Base-by-base conservation (phyloP, 2,329 filamentous ascomycete species). In the Diaporthe velutina region DNA sequence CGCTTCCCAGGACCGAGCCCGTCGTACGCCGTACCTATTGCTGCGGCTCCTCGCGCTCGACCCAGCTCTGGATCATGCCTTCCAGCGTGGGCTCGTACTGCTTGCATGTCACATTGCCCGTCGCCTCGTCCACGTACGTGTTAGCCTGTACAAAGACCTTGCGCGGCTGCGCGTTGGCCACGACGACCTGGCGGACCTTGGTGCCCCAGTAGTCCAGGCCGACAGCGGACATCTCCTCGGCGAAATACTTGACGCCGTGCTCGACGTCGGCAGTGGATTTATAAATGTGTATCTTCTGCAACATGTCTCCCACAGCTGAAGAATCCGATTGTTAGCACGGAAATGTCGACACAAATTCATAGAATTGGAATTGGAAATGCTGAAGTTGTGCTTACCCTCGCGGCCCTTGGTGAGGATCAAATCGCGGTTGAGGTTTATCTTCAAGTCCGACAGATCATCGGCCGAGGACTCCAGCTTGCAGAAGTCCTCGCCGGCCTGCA, bases 131-230 rank as follows among this genome's bases (percentile, higher is more conserved):
- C 54, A 97, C 81, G 73, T 92, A 89, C 0, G 96, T 98, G 83
- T 98, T 98, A 75, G 95, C 95, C 86, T 98, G 96, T 71, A 98
- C 95, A 85, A 98, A 98, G 58, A 98, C 93, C 87, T 96, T 96
- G 75, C 94, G 87, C n/a, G 94, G 94, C 84, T 94, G 93, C 86
- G 95, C 95, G 84, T 94, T 94, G 79, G 89, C 87, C 55, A 96
- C 84, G 33, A 96, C 94, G 75, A 94, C 90, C 61, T 93, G 91
- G 73, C 96, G 89, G 35, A 98, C 91, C 84, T 93, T 93, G 77
- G 90, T 91, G 73, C 93, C 95, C 90, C 95, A 98, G 86, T 94
- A 98, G 52, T 94, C 93, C 70, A 91, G 85, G 74, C 94, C 94
- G 30, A 98, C 96, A 33, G 89, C 87, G 10, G 96, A 98, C 88